Evolutionary conservation across 179 eudicot species (phyloP).

Genomic region (Actinidia chinensis): DNA sequence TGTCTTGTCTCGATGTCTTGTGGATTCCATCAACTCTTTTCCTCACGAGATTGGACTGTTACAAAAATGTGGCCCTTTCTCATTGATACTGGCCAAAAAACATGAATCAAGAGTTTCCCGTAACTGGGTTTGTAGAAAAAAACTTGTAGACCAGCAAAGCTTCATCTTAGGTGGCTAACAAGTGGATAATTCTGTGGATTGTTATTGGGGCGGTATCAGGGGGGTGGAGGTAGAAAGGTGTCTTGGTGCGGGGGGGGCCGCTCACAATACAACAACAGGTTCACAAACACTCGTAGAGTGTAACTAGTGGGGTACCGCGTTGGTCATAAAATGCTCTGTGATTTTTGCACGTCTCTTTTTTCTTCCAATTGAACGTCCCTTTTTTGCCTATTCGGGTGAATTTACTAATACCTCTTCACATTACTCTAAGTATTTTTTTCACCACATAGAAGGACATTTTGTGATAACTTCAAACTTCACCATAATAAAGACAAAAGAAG

Average conservation of each 20-base stretch:
- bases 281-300: background rate
- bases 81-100: slow-evolving; percentile 69
- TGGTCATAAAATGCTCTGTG: too few relatives aligned
- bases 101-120: slow-evolving; percentile 6
- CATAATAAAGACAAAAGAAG: background rate
- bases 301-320: too few relatives aligned
- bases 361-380: too few relatives aligned
- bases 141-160: background rate
- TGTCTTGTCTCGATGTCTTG: slow-evolving; percentile 44
- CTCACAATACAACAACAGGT: background rate
- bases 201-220: too few relatives aligned
- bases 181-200: background rate
- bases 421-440: too few relatives aligned
- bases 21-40: slow-evolving; percentile 61
- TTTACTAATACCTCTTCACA: too few relatives aligned
- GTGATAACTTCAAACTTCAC: too few relatives aligned
- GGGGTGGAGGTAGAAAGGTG: too few relatives aligned
- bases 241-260: too few relatives aligned
- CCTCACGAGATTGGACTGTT: slow-evolving; percentile 65
- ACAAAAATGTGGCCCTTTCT: slow-evolving; percentile 78
- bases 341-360: too few relatives aligned
- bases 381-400: too few relatives aligned
- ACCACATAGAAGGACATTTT: too few relatives aligned
- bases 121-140: background rate
- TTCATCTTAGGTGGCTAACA: background rate